Base-by-base conservation (phyloP, 108 stramenopile species). In the Cyclotella baltica region DNA sequence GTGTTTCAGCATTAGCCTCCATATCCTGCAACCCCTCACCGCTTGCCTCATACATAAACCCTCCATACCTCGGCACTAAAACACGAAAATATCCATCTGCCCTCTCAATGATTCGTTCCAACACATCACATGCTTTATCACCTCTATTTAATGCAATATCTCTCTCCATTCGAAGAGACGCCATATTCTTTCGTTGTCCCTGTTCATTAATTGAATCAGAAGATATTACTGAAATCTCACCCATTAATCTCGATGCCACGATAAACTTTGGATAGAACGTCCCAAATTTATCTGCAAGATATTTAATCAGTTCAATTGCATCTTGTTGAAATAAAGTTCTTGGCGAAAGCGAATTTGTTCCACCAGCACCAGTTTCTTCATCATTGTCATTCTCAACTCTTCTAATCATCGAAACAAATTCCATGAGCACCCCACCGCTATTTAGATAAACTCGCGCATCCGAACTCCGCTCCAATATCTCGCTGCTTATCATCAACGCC, bases 51-150 rank as follows among this genome's bases (percentile, higher is more conserved):
- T 61, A 3, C 29, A 55, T 47, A 10, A 81, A 81, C n/a, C 81
- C 81, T 25, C 81, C 81, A 70, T 62, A 81, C 71, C 81, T 81
- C 19, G 81, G 81, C 0, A 81, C 56, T 37, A 81, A 66, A 0
- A 71, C 23, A 35, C 64, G 69, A 57, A 81, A 75, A 58, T 63
- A 81, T 16, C 57, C 29, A 19, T 81, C 74, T 30, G 68, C 81
- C 46, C 52, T 70, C 16, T 66, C 69, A 47, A 81, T 55, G 69
- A 81, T 74, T 34, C 62, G 35, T 37, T 74, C 73, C 27, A 81
- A 33, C 33, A 43, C 29, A 22, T 56, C 58, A 46, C 68, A 81
- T 37, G 73, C 73, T 25, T 68, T 73, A 22, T 16, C n/a, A 20
- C 80, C 80, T 40, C 20, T 36, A 30, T 63, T 25, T 50, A 81